Conservation (phyloP, 768 basidiomycete species). For the Auricularia heimuer region DNA sequence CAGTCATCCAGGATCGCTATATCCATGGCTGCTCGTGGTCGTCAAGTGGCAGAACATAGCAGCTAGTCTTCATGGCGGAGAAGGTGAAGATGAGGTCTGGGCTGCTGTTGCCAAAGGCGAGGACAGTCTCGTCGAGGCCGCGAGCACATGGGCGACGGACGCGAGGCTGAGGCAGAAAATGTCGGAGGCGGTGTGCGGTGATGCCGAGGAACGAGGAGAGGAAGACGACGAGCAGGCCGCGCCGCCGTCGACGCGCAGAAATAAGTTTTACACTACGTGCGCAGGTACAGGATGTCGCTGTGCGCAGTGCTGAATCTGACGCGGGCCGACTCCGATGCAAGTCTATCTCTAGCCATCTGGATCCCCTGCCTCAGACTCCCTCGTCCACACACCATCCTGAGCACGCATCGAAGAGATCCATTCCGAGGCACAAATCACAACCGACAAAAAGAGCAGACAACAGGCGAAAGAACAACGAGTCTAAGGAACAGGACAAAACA, state of each 20-base stretch:
- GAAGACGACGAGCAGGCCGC: constrained; percentile 64
- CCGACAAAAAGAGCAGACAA: too few species aligned
- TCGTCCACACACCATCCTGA: too few species aligned
- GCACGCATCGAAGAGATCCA: too few species aligned
- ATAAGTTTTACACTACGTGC: constrained; percentile 34
- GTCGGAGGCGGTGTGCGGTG: constrained; percentile 61
- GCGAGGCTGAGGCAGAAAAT: constrained; percentile 96
- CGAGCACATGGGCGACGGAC: constrained; percentile 75
- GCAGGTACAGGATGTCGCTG: constrained; percentile 52
- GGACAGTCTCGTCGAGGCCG: constrained; percentile 81
- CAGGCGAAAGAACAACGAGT: too few species aligned
- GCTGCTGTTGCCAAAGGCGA: constrained; percentile 95
- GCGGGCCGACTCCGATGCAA: too few species aligned
- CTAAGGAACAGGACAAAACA: too few species aligned
- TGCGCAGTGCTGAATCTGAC: constrained; percentile 31
- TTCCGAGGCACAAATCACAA: too few species aligned
- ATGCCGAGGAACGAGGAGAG: constrained; percentile 95
- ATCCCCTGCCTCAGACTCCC: too few species aligned
- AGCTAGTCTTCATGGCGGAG: constrained; percentile 65
- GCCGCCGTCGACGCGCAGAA: constrained; percentile 51
- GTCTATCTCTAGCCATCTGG: too few species aligned
- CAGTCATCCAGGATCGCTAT: constrained; percentile 58
- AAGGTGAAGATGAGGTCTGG: constrained; percentile 96
- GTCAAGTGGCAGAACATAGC: too few species aligned
- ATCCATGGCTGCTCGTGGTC: too few species aligned